Conservation (phyloP, 257 asterid species). For the Nicotiana knightiana region DNA sequence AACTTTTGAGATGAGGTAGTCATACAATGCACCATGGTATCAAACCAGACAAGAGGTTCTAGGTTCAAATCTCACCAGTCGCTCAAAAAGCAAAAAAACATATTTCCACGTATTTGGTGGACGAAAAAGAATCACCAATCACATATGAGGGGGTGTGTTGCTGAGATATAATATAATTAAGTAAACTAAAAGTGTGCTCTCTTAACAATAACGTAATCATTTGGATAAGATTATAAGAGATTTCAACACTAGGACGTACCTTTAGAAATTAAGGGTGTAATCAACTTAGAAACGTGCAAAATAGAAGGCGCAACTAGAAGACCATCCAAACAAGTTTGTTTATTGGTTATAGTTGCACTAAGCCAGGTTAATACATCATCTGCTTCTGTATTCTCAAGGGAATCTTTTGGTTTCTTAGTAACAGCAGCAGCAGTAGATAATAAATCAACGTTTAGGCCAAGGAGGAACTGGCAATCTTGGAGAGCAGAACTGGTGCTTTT, state of each 20-base stretch:
- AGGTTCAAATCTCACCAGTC: background rate
- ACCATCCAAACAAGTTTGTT: constrained; percentile 30
- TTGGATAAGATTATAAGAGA: background rate
- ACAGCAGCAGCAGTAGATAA: background rate
- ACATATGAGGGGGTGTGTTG: background rate
- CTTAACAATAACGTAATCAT: background rate
- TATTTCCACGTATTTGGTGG: background rate
- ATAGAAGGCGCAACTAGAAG: constrained; percentile 10
- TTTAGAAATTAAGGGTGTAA: constrained; percentile 12
- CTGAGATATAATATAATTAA: background rate
- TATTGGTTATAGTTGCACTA: constrained; percentile 28
- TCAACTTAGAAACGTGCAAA: background rate
- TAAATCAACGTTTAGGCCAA: constrained; percentile 10
- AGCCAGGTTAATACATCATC: constrained; percentile 11
- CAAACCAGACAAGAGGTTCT: background rate
- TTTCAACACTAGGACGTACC: background rate
- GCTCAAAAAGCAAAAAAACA: background rate
- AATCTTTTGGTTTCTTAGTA: background rate
- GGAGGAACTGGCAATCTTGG: constrained; percentile 26
- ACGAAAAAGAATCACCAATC: background rate
- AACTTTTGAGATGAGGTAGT: background rate
- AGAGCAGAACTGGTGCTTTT: constrained; percentile 15
- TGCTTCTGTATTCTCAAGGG: constrained; percentile 5
- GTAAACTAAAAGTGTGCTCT: background rate
- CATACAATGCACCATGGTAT: background rate